Evolutionary conservation across 73 alveolate species (phyloP), one percentile per base, ranked within the genome.

Genomic region (Breviolum minutum): DNA sequence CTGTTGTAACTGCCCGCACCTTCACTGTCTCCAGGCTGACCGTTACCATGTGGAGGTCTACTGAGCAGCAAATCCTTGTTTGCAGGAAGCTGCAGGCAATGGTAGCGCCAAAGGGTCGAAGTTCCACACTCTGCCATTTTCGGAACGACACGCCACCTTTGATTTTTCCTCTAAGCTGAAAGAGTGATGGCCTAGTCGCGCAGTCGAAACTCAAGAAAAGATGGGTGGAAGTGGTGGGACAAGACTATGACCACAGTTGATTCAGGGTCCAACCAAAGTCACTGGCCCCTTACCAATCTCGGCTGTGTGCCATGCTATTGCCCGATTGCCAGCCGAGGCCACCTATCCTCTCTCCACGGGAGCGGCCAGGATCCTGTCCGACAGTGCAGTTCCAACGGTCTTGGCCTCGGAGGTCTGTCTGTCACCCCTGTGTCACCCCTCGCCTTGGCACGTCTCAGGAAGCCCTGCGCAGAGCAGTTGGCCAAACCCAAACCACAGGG

Each of bases 11-110:
- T 40, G 54, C 54, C 54, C 54, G 77, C 19, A 69, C 19, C 77
- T 20, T 20, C 77, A 69, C 24, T 20, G 77, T 19, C 54, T 16
- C 7, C 61, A 81, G 97, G 97, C 97, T 7, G 97, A 94, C 99
- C 98, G 98, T 73, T 93, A 93, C 92, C 90, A 93, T 40, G 98
- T 93, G 71, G 98, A 93, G 92, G 98, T 93, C 92, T 93, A 93
- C 98, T 93, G 83, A 93, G 98, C 10, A 17, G 29, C 76, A 10
- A 62, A 29, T 29, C 86, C 24, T 77, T 73, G 27, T 7, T 62
- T 62, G 32, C 86, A 77, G 86, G 86, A 77, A 77, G 86, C 86
- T 77, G 86, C 32, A 63, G 86, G 61, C 14, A n/a, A 29, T 27
- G 63, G 86, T 77, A 26, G 63, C 86, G 63, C 19, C 63, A 77